phyloP scores from a whole-genome alignment of 2,329 filamentous ascomycete species.

The Hypoxylon sp. region DNA sequence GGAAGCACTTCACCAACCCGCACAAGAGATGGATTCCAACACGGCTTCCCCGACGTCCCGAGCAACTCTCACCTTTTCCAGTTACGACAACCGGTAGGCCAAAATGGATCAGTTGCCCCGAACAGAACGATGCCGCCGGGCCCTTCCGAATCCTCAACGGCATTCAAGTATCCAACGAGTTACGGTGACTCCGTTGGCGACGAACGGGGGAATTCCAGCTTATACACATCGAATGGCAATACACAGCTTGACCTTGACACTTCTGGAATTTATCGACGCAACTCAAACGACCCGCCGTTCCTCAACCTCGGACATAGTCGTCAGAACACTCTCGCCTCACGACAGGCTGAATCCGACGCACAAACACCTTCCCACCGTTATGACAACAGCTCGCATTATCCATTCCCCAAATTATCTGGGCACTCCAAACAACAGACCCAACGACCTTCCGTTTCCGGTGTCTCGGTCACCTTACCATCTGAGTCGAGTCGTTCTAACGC shows the following conservation, averaged over 20 bases:
- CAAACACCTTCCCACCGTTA: conserved; percentile 40
- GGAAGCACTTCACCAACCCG: conserved; percentile 72
- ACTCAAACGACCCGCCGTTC: conserved; percentile 49
- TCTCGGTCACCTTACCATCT: conserved; percentile 39
- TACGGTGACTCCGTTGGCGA: conserved; percentile 51
- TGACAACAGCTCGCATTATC: conserved; percentile 37
- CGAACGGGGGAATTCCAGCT: conserved; percentile 38
- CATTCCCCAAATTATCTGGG: conserved; percentile 38
- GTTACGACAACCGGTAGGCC: conserved; percentile 63
- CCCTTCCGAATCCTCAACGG: conserved; percentile 62
- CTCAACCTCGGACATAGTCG: conserved; percentile 35
- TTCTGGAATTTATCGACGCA: conserved; percentile 46
- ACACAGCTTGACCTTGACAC: conserved; percentile 38
- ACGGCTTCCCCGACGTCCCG: conserved; percentile 61
- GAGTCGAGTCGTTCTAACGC: conserved; percentile 41
- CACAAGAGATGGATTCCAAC: conserved; percentile 65
- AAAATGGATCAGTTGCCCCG: conserved; percentile 54
- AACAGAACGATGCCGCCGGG: conserved; percentile 57
- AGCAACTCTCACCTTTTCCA: conserved; percentile 64
- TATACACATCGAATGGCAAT: conserved; percentile 39
- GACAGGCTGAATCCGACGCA: conserved; percentile 44
- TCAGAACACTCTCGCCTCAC: conserved; percentile 38
- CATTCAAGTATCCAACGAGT: conserved; percentile 56
- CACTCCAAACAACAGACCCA: conserved; percentile 41
- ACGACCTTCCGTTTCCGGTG: conserved; percentile 46